Evolutionary conservation across 1,284 basidiomycete genomes (phyloP).

Genomic region (Jaminaea rosea): DNA sequence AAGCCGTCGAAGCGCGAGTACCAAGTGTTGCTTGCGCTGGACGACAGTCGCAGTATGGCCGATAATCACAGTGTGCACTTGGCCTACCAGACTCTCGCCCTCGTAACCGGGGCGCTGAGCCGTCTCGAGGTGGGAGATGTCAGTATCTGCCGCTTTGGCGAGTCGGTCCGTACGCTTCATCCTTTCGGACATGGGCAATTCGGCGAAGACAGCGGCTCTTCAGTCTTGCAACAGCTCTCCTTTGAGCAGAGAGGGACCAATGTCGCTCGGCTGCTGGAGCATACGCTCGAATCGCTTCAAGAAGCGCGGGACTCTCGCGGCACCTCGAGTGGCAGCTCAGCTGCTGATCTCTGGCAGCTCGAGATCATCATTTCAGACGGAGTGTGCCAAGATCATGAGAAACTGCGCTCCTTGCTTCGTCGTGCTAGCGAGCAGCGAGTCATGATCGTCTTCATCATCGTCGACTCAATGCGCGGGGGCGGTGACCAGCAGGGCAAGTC

Average conservation of each 20-base stretch:
- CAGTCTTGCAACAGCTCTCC: conserved; percentile 71
- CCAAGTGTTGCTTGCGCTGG: conserved; percentile 86
- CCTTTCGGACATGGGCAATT: conserved; percentile 54
- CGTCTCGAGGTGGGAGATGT: conserved; percentile 92
- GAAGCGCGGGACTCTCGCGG: conserved; percentile 52
- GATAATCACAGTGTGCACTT: conserved; percentile 86
- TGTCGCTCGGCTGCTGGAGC: conserved; percentile 74
- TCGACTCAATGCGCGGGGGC: conserved; percentile 61
- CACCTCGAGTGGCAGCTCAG: conserved; percentile 37
- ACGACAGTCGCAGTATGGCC: conserved; percentile 94
- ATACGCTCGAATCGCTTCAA: conserved; percentile 68
- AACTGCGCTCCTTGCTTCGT: conserved; percentile 68
- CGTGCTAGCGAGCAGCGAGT: conserved; percentile 82
- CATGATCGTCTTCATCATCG: conserved; percentile 92
- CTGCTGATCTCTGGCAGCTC: conserved; percentile 87
- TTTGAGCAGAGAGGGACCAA: conserved; percentile 90
- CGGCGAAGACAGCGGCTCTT: conserved; percentile 52
- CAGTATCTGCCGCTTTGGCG: conserved; percentile 82
- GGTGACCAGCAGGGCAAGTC: conserved; percentile 48
- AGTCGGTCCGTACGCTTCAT: conserved; percentile 77
- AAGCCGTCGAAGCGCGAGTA: conserved; percentile 90
- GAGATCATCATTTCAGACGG: conserved; percentile 98
- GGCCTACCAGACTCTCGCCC: conserved; percentile 84
- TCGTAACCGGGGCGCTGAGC: conserved; percentile 81
- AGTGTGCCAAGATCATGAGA: conserved; percentile 80